Conservation (phyloP, 768 basidiomycete genomes). For the Sporobolomyces pararoseus region DNA sequence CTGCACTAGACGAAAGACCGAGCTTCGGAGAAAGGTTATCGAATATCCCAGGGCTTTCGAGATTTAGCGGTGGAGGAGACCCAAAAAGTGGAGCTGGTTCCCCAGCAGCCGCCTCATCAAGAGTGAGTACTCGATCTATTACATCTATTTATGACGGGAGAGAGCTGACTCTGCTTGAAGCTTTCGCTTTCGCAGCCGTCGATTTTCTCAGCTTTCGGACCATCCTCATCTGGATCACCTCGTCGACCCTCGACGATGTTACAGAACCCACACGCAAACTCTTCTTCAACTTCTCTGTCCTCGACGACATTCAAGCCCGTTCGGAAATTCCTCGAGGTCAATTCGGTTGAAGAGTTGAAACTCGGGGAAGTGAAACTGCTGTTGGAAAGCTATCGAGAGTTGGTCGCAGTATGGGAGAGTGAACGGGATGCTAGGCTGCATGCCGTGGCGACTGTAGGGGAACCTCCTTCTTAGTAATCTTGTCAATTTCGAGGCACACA, state of each 20-base stretch:
- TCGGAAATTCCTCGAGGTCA: constrained; percentile 66
- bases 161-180: too few species aligned
- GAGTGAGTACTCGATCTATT: constrained; percentile 17
- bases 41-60: constrained; percentile 59
- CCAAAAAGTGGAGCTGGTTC: constrained; percentile 15
- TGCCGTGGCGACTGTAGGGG: not conserved
- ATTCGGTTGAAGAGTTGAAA: constrained; percentile 65
- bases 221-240: constrained; percentile 2
- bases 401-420: constrained; percentile 26
- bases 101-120: constrained; percentile 14
- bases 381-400: constrained; percentile 60
- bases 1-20: too few species aligned
- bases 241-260: constrained; percentile 41
- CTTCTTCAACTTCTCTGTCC: constrained; percentile 41
- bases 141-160: not conserved
- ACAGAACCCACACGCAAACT: constrained; percentile 25
- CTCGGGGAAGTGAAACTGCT: constrained; percentile 77
- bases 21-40: constrained; percentile 79
- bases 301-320: constrained; percentile 59
- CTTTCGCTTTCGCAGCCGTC: not conserved
- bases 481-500: too few species aligned
- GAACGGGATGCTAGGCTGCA: constrained; percentile 4
- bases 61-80: constrained; percentile 42
- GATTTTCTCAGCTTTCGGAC: constrained; percentile 16
- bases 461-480: too few species aligned